Base-by-base conservation (phyloP, 202 grass and related monocot genomes). In the Eragrostis tef region DNA sequence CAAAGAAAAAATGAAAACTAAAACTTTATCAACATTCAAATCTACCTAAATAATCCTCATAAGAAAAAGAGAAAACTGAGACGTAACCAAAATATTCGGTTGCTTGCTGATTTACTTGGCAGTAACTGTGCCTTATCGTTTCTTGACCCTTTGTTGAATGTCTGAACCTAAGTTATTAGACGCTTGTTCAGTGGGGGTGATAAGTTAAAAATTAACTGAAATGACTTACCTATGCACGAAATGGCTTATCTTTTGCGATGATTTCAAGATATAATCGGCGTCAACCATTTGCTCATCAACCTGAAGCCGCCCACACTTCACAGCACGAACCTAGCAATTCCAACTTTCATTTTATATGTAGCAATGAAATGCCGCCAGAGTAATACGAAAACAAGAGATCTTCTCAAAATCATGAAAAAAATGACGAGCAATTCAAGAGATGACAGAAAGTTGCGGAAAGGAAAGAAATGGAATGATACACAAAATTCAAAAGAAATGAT, bases 231-330 rank as follows among this genome's bases (percentile, higher is more conserved):
- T 93, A 78, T 98, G 95, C 77, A 98, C 60, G 70, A 98, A 98
- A 79, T 98, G 95, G 85, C 90, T 98, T 65, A 95, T 98, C 73
- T 91, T 95, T 70, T 98, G 95, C 31, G 95, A 98, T 22, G 84
- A 90, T 81, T 87, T 83, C 26, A 98, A 86, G 9, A 93, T 77
- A 87, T 94, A 94, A 46, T 70, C 82, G 1, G 48, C 62, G 13
- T 83, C 64, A 91, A 98, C 87, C 77, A 45, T 91, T 83, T 93
- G 77, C n/a, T 79, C 88, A 85, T 98, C 92, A 73, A 98, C 95
- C 85, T 91, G 88, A 75, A 98, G 92, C 69, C 95, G 88, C 77
- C 95, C 95, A 14, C 80, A 78, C 41, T 95, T 95, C 59, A 93
- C 92, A 42, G 95, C 92, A 70, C 19, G 60, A 60, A 91, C 85